These are phyloP conservation scores for Galerina sulciceps DNA, from an alignment of 768 basidiomycete species.

Conservation along the genomic window DNA sequence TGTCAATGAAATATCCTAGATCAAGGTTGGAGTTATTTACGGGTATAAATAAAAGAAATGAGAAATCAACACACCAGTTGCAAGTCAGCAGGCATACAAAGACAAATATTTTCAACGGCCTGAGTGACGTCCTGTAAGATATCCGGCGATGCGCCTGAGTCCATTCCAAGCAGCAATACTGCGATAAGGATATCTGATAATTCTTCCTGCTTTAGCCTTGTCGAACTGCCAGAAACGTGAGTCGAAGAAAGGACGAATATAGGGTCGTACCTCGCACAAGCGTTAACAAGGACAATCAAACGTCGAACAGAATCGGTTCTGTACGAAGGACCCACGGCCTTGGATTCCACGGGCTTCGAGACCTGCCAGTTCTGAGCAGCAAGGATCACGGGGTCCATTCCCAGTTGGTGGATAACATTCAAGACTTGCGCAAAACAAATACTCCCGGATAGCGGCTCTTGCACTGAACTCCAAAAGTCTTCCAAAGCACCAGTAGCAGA, in stretches of 20 bases:
- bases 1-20: constrained; percentile 52
- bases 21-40: background rate
- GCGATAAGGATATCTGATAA: constrained; percentile 51
- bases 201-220: constrained; percentile 40
- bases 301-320: constrained; percentile 42
- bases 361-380: constrained; percentile 7
- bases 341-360: background rate
- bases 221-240: constrained; percentile 29
- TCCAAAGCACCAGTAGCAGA: constrained; percentile 16
- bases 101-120: constrained; percentile 52
- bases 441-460: constrained; percentile 19
- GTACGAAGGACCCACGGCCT: constrained; percentile 16
- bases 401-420: constrained; percentile 44
- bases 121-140: constrained; percentile 49
- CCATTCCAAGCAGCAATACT: constrained; percentile 61
- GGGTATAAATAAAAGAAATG: constrained; percentile 9
- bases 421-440: constrained; percentile 40
- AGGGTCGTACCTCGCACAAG: constrained; percentile 49
- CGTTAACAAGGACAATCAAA: constrained; percentile 43
- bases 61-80: constrained; percentile 29
- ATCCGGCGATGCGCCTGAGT: constrained; percentile 48
- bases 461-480: constrained; percentile 15
- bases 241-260: background rate
- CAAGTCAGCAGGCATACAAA: constrained; percentile 36
- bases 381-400: constrained; percentile 43